Percentiles rank a stretch among this genome's conserved stretches.
These are phyloP conservation scores for Fennellomyces sp. DNA, from an alignment of 371 early-diverging fungal genomes.

Conservation along the genomic window DNA sequence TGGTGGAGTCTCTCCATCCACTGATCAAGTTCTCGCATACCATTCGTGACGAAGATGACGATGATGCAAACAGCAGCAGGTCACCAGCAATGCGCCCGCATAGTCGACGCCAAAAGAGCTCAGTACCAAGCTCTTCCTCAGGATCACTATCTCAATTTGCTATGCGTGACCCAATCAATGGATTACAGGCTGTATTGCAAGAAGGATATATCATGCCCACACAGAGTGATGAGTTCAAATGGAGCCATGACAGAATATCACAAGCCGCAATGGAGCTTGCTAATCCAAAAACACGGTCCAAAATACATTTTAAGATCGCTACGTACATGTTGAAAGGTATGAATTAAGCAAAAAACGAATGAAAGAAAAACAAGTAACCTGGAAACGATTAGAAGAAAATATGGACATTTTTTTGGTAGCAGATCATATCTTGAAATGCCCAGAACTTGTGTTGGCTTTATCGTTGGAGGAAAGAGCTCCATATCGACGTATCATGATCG, in stretches of 20 bases:
- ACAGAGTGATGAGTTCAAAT: conserved; percentile 46
- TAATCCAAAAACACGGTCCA: conserved; percentile 33
- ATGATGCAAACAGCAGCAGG: not conserved
- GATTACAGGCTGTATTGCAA: conserved; percentile 46
- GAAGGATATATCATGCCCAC: conserved; percentile 49
- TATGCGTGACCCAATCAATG: conserved; percentile 35
- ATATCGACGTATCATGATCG: conserved; percentile 30
- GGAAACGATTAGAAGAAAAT: not conserved
- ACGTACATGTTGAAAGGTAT: conserved; percentile 29
- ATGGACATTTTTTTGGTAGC: conserved; percentile 35
- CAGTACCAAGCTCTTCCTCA: not conserved
- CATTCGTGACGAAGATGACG: not conserved
- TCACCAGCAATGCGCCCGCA: not conserved
- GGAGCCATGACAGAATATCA: conserved; percentile 50
- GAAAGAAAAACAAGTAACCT: not conserved
- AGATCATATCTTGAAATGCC: conserved; percentile 44
- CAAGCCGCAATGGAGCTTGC: conserved; percentile 51
- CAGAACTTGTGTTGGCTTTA: conserved; percentile 16
- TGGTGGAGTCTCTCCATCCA: not conserved
- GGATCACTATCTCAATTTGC: too few relatives aligned
- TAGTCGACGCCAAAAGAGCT: not conserved
- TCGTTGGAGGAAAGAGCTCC: conserved; percentile 15
- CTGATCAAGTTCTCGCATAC: not conserved
- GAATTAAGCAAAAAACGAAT: not conserved
- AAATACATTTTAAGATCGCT: conserved; percentile 44